phyloP scores from a whole-genome alignment of 345 rosid species.

The Rhizophora mangle region DNA sequence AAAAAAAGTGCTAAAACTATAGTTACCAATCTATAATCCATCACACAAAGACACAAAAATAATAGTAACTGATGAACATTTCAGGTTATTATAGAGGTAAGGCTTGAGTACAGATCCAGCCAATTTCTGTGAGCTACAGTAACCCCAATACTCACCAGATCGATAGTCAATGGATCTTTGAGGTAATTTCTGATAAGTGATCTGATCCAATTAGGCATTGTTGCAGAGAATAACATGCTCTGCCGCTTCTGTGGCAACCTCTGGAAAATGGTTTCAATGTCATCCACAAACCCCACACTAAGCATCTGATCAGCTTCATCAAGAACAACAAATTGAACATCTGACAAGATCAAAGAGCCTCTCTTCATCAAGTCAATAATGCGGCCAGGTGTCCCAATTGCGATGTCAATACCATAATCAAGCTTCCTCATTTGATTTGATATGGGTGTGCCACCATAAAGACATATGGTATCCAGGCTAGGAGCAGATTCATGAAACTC shows the following conservation, averaged over 20 bases:
- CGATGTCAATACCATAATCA: slow-evolving; percentile 75
- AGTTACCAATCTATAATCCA: background rate
- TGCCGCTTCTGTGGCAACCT: slow-evolving; percentile 75
- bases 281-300: slow-evolving; percentile 95
- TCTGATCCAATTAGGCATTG: slow-evolving; percentile 91
- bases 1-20: too few relatives aligned
- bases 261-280: slow-evolving; percentile 69
- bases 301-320: slow-evolving; percentile 99
- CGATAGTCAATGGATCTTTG: slow-evolving; percentile 71
- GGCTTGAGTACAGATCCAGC: background rate
- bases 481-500: slow-evolving; percentile 81
- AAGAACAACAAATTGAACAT: slow-evolving; percentile 77
- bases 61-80: background rate
- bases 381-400: slow-evolving; percentile 98
- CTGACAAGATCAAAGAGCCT: slow-evolving; percentile 67
- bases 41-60: background rate
- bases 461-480: slow-evolving; percentile 76
- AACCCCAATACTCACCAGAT: slow-evolving; percentile 62
- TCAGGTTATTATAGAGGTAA: background rate
- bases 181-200: slow-evolving; percentile 67
- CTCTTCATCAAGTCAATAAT: slow-evolving; percentile 88
- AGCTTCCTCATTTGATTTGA: slow-evolving; percentile 67
- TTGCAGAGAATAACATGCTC: slow-evolving; percentile 93
- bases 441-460: slow-evolving; percentile 92
- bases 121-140: too few relatives aligned